A percentile compares a stretch with the other conserved stretches of the same genome.
Evolutionary conservation across 2,329 filamentous ascomycete species (phyloP).

Genomic region (Nigrospora oryzae): DNA sequence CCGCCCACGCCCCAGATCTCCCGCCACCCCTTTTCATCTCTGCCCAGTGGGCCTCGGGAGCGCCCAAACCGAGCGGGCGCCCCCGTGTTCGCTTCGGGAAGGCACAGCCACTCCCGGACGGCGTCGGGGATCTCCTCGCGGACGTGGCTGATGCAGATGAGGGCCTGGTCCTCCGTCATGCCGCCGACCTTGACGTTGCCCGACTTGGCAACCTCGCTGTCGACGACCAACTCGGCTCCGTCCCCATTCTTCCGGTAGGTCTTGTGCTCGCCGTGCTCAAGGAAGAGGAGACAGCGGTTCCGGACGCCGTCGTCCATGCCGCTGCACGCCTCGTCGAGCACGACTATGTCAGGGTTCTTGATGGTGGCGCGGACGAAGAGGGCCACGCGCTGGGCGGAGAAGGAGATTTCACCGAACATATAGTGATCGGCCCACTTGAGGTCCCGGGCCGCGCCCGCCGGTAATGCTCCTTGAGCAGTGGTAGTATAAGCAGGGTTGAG

Average conservation of each 20-base stretch:
- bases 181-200: conserved; percentile 48
- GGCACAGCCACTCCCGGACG: conserved; percentile 75
- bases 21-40: conserved; percentile 50
- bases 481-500: conserved; percentile 48
- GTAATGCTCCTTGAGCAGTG: conserved; percentile 8
- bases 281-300: conserved; percentile 80
- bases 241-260: conserved; percentile 25
- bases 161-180: conserved; percentile 61
- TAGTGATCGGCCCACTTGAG: conserved; percentile 58
- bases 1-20: conserved; percentile 50
- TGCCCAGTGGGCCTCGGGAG: conserved; percentile 52
- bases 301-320: conserved; percentile 74
- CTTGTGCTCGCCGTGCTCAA: conserved; percentile 55
- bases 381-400: conserved; percentile 75
- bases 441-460: conserved; percentile 9
- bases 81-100: conserved; percentile 66
- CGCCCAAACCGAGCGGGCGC: conserved; percentile 54
- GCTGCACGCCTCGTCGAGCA: conserved; percentile 82
- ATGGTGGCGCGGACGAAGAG: conserved; percentile 77
- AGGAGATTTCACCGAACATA: conserved; percentile 66
- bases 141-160: conserved; percentile 89
- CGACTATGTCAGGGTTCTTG: conserved; percentile 72
- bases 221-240: conserved; percentile 24
- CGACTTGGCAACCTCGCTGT: conserved; percentile 34
- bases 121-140: conserved; percentile 82